Percentiles rank a stretch among this genome's conserved stretches.
Evolutionary conservation across 2,329 filamentous ascomycete species (phyloP).

Genomic region (Trichoderma hamatum): DNA sequence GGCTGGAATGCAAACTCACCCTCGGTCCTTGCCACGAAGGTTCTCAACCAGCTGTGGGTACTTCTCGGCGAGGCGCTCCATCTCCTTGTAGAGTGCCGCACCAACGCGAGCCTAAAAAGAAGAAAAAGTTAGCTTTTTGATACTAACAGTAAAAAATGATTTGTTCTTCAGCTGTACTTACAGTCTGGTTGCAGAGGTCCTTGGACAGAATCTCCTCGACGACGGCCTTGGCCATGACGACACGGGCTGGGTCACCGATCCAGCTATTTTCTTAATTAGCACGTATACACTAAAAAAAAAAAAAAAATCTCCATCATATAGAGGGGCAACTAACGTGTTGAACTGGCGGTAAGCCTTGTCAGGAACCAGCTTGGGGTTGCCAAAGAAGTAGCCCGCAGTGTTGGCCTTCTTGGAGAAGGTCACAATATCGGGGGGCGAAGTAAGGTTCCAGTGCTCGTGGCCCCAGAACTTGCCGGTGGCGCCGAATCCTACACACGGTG

Average conservation of each 20-base stretch:
- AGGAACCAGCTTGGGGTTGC: constrained; percentile 71
- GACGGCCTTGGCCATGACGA: constrained; percentile 76
- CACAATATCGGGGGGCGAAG: constrained; percentile 78
- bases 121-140: neutral
- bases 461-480: constrained; percentile 90
- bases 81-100: constrained; percentile 66
- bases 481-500: constrained; percentile 55
- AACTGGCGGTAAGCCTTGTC: constrained; percentile 86
- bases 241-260: constrained; percentile 81
- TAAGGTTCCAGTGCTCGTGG: constrained; percentile 79
- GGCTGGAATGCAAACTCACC: constrained; percentile 31
- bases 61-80: constrained; percentile 63
- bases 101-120: constrained; percentile 58
- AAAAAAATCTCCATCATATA: neutral
- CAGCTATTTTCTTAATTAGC: constrained; percentile 45
- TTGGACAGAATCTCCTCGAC: constrained; percentile 72
- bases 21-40: constrained; percentile 75
- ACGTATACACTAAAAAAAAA: neutral
- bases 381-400: constrained; percentile 81
- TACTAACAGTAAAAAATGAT: no score
- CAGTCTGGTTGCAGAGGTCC: constrained; percentile 66
- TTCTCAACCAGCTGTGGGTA: constrained; percentile 73
- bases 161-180: constrained; percentile 25
- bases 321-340: constrained; percentile 58
- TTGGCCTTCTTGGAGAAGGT: constrained; percentile 88